Base-by-base conservation (phyloP, 2,329 filamentous ascomycete species). In the Penicillium expansum region DNA sequence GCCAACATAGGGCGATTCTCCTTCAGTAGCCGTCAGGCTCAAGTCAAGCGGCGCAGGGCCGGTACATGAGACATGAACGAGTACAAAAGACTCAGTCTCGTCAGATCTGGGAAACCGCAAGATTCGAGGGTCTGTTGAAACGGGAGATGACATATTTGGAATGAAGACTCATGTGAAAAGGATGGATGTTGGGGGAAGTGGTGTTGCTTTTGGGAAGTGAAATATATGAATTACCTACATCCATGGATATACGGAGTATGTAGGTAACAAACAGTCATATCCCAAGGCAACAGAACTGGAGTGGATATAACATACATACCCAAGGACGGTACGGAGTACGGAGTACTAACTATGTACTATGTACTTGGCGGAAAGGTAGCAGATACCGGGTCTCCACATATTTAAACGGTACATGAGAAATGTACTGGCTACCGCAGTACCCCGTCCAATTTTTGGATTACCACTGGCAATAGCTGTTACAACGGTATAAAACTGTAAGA, bases 1-100 rank as follows among this genome's bases (percentile, higher is more conserved):
- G 8, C 74, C 72, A 22, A 77, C 73, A 69, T 82, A 87, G 13
- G 83, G 79, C 53, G 72, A 74, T 59, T 84, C 80, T 45, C 82
- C 81, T 67, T 87, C 84, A 27, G 83, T 86, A 24, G 80, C 84
- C 11, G 81, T 73, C 29, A 87, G 74, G 52, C 78, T 78, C 37
- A 86, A 67, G 64, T 86, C 82, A 10, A 86, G 72, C 4, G 71
- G 61, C 58, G 71, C 57, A 52, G 69, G 61, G n/a, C 71, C 69
- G 13, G 67, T 59, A 20, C 59, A 72, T 47, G 72, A 69, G 55
- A 84, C 77, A 62, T 83, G 76, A 32, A 86, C 66, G 16, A 87
- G 74, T 22, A 86, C 74, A 62, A 72, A 76, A 13, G 68, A 67
- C 20, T 67, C 66, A 16, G 65, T 62, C 20, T 72, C 67, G 55